Percentiles rank a stretch among this genome's conserved stretches.
Evolutionary conservation across 345 rosid genomes (phyloP).

Genomic region (Heritiera fomes): DNA sequence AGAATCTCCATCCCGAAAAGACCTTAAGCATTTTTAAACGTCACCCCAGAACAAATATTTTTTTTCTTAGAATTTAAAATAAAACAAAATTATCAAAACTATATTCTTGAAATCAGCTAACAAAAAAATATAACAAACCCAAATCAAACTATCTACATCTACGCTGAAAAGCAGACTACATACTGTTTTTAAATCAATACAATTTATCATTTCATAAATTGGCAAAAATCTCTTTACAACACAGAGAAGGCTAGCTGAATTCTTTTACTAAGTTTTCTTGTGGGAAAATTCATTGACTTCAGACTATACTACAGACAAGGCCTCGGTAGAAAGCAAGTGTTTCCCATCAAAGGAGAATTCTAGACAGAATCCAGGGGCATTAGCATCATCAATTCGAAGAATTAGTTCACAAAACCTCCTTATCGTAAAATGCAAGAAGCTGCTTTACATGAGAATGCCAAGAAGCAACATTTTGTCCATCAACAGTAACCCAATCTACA

Average conservation of each 20-base stretch:
- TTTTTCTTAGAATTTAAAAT: too few species aligned
- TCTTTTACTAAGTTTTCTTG: not conserved
- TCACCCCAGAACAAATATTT: too few species aligned
- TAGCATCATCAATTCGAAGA: not conserved
- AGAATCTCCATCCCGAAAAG: too few species aligned
- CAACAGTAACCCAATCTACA: conserved; percentile 88
- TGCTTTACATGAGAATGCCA: conserved; percentile 95
- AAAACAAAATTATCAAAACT: too few species aligned
- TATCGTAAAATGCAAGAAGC: conserved; percentile 79
- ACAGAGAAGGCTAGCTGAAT: not conserved
- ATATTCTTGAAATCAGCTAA: too few species aligned
- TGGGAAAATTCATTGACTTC: not conserved
- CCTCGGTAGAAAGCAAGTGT: not conserved
- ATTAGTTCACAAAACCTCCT: conserved; percentile 45
- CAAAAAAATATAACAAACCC: too few species aligned
- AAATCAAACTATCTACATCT: too few species aligned
- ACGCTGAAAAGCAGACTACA: not conserved
- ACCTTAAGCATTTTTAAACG: too few species aligned
- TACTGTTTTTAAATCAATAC: not conserved
- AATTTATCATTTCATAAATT: conserved; percentile 1
- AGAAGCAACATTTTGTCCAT: conserved; percentile 77
- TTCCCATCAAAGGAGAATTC: not conserved
- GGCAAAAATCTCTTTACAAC: conserved; percentile 6
- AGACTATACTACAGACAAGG: not conserved
- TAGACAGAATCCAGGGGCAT: not conserved